phyloP scores from a whole-genome alignment of 192 early-diverging fungal species.

The Linnemannia exigua region DNA sequence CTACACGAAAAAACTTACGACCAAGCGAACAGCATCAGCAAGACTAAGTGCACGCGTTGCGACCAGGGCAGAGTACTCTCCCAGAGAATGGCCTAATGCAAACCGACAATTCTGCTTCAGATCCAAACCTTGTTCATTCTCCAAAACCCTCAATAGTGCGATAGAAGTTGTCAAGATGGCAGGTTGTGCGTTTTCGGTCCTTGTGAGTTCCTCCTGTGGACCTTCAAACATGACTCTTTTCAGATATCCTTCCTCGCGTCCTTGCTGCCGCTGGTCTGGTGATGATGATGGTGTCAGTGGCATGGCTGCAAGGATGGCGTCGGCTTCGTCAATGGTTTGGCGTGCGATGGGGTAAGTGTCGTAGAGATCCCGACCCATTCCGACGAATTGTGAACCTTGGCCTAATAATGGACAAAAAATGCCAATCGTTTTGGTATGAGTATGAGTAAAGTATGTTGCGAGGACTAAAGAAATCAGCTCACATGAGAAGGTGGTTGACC shows the following conservation, averaged over 20 bases:
- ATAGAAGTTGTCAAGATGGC: slow-evolving; percentile 93
- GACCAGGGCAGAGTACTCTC: slow-evolving; percentile 89
- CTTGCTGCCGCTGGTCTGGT: background rate
- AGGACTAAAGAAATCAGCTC: no score
- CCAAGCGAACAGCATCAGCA: slow-evolving; percentile 86
- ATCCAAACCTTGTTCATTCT: slow-evolving; percentile 85
- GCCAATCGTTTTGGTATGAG: background rate
- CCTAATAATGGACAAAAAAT: slow-evolving; percentile 53
- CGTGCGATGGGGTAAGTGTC: slow-evolving; percentile 80
- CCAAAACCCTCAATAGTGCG: slow-evolving; percentile 86
- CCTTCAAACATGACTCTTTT: slow-evolving; percentile 91
- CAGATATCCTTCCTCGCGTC: slow-evolving; percentile 64
- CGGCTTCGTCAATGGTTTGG: slow-evolving; percentile 88
- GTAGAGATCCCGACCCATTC: slow-evolving; percentile 95
- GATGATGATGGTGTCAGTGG: background rate
- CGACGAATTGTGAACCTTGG: slow-evolving; percentile 91
- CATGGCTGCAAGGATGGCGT: slow-evolving; percentile 71
- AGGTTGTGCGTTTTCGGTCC: slow-evolving; percentile 88
- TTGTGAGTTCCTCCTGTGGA: slow-evolving; percentile 72
- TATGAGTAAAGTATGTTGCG: background rate
- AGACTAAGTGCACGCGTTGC: slow-evolving; percentile 78
- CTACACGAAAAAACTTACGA: slow-evolving; percentile 60
- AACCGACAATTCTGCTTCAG: slow-evolving; percentile 77
- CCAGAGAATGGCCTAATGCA: slow-evolving; percentile 93
- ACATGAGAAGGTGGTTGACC: no score